Conservation (phyloP, 2,329 filamentous ascomycete genomes). For the Rutstroemia sp. region DNA sequence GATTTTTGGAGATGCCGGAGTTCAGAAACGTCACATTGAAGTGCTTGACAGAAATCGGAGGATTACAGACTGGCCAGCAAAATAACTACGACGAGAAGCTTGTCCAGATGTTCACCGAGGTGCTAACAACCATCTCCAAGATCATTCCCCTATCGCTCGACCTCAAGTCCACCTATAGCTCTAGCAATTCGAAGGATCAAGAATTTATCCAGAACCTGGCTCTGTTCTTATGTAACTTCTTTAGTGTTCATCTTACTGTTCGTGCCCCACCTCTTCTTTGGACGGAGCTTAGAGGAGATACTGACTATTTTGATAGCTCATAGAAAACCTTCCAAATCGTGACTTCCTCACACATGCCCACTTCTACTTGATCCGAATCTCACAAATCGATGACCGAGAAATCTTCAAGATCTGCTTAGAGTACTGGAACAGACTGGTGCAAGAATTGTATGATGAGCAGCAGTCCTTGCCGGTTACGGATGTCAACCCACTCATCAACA, state of each 20-base stretch:
- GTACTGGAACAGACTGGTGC: constrained; percentile 98
- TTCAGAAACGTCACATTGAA: constrained; percentile 97
- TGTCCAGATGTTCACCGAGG: constrained; percentile 97
- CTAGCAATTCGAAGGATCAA: constrained; percentile 87
- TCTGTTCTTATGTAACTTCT: constrained; percentile 95
- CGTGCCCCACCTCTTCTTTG: constrained; percentile 21
- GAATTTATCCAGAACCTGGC: constrained; percentile 97
- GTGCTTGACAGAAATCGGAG: constrained; percentile 93
- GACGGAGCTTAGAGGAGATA: background rate
- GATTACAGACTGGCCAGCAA: constrained; percentile 71
- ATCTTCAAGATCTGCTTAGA: constrained; percentile 99
- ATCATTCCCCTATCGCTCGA: constrained; percentile 90
- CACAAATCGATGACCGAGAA: constrained; percentile 95
- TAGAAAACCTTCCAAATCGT: constrained; percentile 90
- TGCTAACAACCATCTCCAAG: constrained; percentile 82
- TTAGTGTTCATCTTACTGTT: constrained; percentile 83
- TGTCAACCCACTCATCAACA: constrained; percentile 78
- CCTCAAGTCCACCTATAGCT: constrained; percentile 82
- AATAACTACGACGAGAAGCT: constrained; percentile 90
- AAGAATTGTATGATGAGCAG: constrained; percentile 98
- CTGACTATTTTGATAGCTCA: constrained; percentile 49
- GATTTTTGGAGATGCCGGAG: constrained; percentile 87
- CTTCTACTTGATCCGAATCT: constrained; percentile 97
- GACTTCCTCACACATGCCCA: constrained; percentile 95
- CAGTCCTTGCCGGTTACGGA: constrained; percentile 91